Evolutionary conservation across 2,329 filamentous ascomycete species (phyloP), one percentile per base, ranked within the genome.

Genomic region (Macrophomina phaseolina): DNA sequence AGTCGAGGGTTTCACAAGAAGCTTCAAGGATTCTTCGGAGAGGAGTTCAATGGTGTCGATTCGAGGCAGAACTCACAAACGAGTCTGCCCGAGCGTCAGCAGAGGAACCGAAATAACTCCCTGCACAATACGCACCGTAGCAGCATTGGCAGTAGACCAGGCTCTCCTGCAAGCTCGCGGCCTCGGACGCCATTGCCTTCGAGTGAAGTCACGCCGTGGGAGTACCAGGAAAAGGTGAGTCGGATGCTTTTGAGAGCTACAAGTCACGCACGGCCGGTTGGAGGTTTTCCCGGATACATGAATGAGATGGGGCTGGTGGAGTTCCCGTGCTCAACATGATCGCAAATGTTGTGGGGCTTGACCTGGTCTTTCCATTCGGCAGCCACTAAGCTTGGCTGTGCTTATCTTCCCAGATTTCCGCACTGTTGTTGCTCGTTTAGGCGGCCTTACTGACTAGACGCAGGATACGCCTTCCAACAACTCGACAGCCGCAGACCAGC

Each of bases 201-300:
- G 12, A 95, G 92, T 74, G 94, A 98, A 79, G 93, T 99, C 67
- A 95, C 97, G 46, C 95, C 95, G n/a, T 99, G 97, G 85, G 86
- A 97, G 69, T 98, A 95, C 76, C 95, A 98, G 79, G 92, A 95
- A 71, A 87, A 92, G 82, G 90, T 92, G 78, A 83, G 73, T 64
- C 16, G 38, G 55, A 45, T 48, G 28, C 36, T 18, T 63, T 45
- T 45, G 53, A 38, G 32, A 28, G 32, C 42, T 18, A 38, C 48
- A 45, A n/a, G 49, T n/a, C 16, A 7, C 18, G 32, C 14, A 32
- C 40, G 16, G 4, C 32, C 23, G 18, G 16, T 16, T 38, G 32
- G 45, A 23, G 30, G 4, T n/a, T 9, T 23, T 62, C 30, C 49
- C 38, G 58, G 45, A 23, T 42, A 62, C 16, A 14, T 28, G 16